These are phyloP conservation scores for Panaeolus cyanescens DNA, from an alignment of 768 basidiomycete species.

Conservation along the genomic window DNA sequence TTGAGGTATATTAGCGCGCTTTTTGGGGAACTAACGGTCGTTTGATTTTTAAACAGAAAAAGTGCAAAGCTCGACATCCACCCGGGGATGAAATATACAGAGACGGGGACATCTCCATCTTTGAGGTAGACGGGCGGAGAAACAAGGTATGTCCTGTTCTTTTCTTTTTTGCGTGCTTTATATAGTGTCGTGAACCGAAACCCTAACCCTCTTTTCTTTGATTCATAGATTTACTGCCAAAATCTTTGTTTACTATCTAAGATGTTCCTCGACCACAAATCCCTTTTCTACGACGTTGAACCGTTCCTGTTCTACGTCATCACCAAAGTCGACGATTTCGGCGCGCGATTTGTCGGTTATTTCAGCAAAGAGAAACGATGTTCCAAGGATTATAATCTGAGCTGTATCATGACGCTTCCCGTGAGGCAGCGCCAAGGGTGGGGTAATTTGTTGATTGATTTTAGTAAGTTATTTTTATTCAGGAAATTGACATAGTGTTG, in stretches of 20 bases:
- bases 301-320: conserved; percentile 99
- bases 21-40: background rate
- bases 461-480: conserved; percentile 65
- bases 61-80: conserved; percentile 93
- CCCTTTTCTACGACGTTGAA: conserved; percentile 98
- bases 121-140: conserved; percentile 97
- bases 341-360: conserved; percentile 95
- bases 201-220: background rate
- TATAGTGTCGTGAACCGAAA: conserved; percentile 9
- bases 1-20: background rate
- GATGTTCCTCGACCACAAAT: conserved; percentile 99
- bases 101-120: conserved; percentile 85
- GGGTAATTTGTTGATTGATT: conserved; percentile 97
- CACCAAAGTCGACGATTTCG: conserved; percentile 86
- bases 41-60: conserved; percentile 55
- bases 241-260: conserved; percentile 96
- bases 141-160: conserved; percentile 68
- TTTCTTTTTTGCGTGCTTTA: conserved; percentile 2
- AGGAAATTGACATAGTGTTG: background rate
- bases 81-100: conserved; percentile 99
- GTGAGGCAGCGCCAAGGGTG: conserved; percentile 94
- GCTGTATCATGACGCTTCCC: conserved; percentile 99
- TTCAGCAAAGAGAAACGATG: conserved; percentile 99
- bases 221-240: conserved; percentile 90
- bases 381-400: conserved; percentile 94